Percentiles rank a stretch among this genome's conserved stretches.
Conservation (phyloP, 2,329 filamentous ascomycete species). For the Verticillium dahliae region DNA sequence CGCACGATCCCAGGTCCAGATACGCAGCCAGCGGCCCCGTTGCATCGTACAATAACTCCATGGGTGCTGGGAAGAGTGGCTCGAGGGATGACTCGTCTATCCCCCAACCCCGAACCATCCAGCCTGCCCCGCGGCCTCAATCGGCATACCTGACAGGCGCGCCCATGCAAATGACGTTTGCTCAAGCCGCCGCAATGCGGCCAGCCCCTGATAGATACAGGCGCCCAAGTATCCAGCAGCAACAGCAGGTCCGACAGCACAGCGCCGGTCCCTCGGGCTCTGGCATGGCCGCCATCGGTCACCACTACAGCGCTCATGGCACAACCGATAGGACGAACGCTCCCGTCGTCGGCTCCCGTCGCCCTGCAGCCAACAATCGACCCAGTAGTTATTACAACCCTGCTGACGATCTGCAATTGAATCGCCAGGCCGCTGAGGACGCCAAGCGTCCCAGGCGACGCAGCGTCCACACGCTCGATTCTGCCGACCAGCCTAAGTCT, state of each 20-base stretch:
- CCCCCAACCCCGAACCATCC: slow-evolving; percentile 32
- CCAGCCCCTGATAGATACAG: slow-evolving; percentile 79
- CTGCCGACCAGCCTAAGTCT: slow-evolving; percentile 22
- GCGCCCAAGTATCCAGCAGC: slow-evolving; percentile 48
- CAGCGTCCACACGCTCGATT: slow-evolving; percentile 66
- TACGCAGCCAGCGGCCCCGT: slow-evolving; percentile 17
- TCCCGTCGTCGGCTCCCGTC: slow-evolving; percentile 16
- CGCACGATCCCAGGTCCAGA: slow-evolving; percentile 18
- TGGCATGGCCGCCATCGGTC: slow-evolving; percentile 46
- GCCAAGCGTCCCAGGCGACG: slow-evolving; percentile 73
- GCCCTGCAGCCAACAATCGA: slow-evolving; percentile 31
- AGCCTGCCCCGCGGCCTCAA: slow-evolving; percentile 33
- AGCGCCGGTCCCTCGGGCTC: slow-evolving; percentile 39
- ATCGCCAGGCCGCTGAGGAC: slow-evolving; percentile 52
- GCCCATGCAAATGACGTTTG: slow-evolving; percentile 43
- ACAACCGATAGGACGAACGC: slow-evolving; percentile 15
- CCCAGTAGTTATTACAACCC: slow-evolving; percentile 47
- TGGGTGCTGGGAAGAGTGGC: slow-evolving; percentile 29
- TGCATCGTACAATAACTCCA: slow-evolving; percentile 26
- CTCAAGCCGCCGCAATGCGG: slow-evolving; percentile 54
- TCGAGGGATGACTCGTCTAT: slow-evolving; percentile 48
- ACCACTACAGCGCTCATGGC: slow-evolving; percentile 43
- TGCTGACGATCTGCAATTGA: slow-evolving; percentile 62
- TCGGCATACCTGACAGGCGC: slow-evolving; percentile 31
- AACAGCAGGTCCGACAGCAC: slow-evolving; percentile 23